These are phyloP conservation scores for Circinella umbellata DNA, from an alignment of 371 early-diverging fungal species.

Conservation along the genomic window DNA sequence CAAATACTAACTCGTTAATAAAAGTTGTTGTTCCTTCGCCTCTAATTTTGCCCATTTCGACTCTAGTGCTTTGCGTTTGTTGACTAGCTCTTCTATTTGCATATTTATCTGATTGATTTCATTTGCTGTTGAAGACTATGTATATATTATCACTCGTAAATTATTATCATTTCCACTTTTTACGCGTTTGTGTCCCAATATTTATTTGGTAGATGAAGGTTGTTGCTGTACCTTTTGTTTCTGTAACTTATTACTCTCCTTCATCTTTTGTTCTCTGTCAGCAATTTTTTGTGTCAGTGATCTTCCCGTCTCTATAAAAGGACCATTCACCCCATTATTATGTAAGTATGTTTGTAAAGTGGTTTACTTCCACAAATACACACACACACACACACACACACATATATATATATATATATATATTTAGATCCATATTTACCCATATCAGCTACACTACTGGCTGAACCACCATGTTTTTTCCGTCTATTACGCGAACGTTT, in stretches of 20 bases:
- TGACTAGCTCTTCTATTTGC: constrained; percentile 58
- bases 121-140: constrained; percentile 48
- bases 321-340: no score
- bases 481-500: constrained; percentile 36
- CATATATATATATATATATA: background rate
- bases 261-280: constrained; percentile 56
- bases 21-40: constrained; percentile 61
- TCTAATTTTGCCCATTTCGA: constrained; percentile 60
- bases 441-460: background rate
- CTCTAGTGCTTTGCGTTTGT: constrained; percentile 55
- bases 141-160: background rate
- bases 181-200: background rate
- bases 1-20: constrained; percentile 43
- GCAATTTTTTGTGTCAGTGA: constrained; percentile 40
- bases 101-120: constrained; percentile 69
- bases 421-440: background rate
- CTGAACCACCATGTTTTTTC: constrained; percentile 35
- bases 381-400: no score
- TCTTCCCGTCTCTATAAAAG: constrained; percentile 5
- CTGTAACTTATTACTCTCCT: constrained; percentile 58
- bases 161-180: no score
- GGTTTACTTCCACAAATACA: no score
- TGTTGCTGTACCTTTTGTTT: constrained; percentile 48
- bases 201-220: background rate
- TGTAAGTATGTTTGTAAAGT: no score